These are phyloP conservation scores for Discostella stelligeroides DNA, from an alignment of 108 stramenopile genomes.

Conservation along the genomic window DNA sequence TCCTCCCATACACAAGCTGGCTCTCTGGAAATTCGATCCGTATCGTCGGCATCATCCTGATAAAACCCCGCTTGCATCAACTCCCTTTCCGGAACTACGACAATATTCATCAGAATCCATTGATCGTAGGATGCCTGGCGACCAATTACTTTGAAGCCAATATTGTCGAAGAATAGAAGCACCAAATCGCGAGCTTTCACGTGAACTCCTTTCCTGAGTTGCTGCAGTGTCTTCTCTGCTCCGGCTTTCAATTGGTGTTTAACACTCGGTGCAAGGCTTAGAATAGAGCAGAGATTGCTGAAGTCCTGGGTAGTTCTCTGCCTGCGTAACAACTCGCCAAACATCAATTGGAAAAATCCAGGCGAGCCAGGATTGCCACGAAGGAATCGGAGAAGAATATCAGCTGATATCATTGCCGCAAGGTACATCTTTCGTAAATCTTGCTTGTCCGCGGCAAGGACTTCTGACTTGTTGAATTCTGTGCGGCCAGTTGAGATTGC, in stretches of 20 bases:
- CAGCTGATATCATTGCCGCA: not conserved
- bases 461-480: no score
- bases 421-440: not conserved
- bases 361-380: constrained; percentile 1
- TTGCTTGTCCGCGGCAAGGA: no score
- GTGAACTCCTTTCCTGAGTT: not conserved
- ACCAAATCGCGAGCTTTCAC: not conserved
- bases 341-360: constrained; percentile 3
- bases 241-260: not conserved
- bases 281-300: not conserved
- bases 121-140: constrained; percentile 11
- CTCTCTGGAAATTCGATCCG: not conserved
- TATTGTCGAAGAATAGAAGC: no score
- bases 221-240: not conserved
- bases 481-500: no score
- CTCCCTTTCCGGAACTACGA: not conserved
- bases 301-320: not conserved
- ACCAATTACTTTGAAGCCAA: constrained; percentile 6
- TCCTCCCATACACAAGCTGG: not conserved
- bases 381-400: not conserved
- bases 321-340: constrained; percentile 3
- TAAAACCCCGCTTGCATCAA: constrained; percentile 1
- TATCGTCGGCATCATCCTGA: no score
- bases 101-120: constrained; percentile 5
- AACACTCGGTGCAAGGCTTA: not conserved